Conservation (phyloP, 495 filamentous ascomycete genomes). For the Bryoglossum gracile region DNA sequence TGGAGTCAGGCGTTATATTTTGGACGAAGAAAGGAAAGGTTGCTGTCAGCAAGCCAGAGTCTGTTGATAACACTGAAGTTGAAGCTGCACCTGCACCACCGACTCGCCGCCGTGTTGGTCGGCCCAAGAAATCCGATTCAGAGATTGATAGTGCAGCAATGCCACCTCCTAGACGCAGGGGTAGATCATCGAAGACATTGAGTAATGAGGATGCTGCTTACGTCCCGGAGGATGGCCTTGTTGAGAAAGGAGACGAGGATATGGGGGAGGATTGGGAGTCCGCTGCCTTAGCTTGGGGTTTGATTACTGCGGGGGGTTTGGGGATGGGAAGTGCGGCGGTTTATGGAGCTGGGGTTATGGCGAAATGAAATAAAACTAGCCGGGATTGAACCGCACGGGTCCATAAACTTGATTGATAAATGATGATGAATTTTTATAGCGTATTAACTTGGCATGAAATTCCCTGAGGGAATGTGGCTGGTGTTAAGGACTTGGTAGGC, state of each 20-base stretch:
- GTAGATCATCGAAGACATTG: slow-evolving; percentile 27
- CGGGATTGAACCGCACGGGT: no score
- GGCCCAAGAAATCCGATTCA: slow-evolving; percentile 3
- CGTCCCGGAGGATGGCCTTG: slow-evolving; percentile 20
- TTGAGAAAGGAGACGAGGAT: slow-evolving; percentile 16
- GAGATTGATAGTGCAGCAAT: not conserved
- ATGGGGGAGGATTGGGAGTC: slow-evolving; percentile 39
- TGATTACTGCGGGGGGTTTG: slow-evolving; percentile 35
- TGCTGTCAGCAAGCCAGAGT: slow-evolving; percentile 3
- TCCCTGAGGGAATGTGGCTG: no score
- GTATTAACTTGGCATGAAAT: no score
- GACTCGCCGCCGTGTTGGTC: slow-evolving; percentile 2
- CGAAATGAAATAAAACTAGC: slow-evolving; percentile 31
- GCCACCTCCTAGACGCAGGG: slow-evolving; percentile 9
- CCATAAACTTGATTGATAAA: no score
- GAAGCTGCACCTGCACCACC: not conserved
- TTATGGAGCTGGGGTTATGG: slow-evolving; percentile 36
- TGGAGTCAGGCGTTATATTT: slow-evolving; percentile 8
- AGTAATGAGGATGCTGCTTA: slow-evolving; percentile 16
- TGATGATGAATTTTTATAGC: no score
- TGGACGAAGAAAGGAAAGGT: slow-evolving; percentile 7
- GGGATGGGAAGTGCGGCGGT: slow-evolving; percentile 34
- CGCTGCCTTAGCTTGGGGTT: slow-evolving; percentile 37
- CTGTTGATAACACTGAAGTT: slow-evolving; percentile 10
- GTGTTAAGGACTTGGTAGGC: no score